Conservation (phyloP, 2,329 filamentous ascomycete species). For the Ilyonectria destructans region DNA sequence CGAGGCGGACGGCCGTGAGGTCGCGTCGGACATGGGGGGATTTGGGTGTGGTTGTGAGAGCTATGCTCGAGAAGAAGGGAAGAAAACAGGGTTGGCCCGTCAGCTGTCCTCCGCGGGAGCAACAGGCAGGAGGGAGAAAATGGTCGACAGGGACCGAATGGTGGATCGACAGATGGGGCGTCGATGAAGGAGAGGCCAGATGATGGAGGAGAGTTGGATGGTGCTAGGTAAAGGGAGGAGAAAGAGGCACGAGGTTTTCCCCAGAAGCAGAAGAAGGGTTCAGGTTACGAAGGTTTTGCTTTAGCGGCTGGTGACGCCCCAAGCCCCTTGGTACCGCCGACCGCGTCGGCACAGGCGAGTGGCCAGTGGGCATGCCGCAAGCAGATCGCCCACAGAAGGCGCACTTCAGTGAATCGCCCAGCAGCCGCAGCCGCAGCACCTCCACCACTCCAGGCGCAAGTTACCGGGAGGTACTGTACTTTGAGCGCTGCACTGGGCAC, state of each 20-base stretch:
- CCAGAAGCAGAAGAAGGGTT: conserved; percentile 56
- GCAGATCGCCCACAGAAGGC: conserved; percentile 42
- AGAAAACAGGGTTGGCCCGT: conserved; percentile 53
- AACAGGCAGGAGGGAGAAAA: conserved; percentile 52
- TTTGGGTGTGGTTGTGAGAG: conserved; percentile 56
- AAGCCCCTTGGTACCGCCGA: conserved; percentile 27
- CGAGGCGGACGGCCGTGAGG: conserved; percentile 85
- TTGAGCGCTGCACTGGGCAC: conserved; percentile 8
- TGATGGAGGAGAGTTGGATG: conserved; percentile 47
- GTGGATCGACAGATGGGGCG: conserved; percentile 52
- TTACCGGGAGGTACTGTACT: not conserved
- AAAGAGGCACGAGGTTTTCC: conserved; percentile 57
- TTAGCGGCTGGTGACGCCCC: conserved; percentile 53
- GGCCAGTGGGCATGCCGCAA: conserved; percentile 43
- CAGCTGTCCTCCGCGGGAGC: conserved; percentile 58
- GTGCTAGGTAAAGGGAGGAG: conserved; percentile 50
- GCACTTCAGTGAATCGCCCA: conserved; percentile 13
- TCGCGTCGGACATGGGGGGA: conserved; percentile 91
- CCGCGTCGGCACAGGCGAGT: conserved; percentile 39
- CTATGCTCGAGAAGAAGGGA: conserved; percentile 52
- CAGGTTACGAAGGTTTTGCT: conserved; percentile 59
- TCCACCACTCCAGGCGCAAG: conserved; percentile 3
- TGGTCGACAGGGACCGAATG: conserved; percentile 51
- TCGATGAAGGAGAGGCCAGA: conserved; percentile 50
- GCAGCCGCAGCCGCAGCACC: conserved; percentile 8